These are phyloP conservation scores for Saitozyma podzolica DNA, from an alignment of 768 basidiomycete genomes.

Conservation along the genomic window DNA sequence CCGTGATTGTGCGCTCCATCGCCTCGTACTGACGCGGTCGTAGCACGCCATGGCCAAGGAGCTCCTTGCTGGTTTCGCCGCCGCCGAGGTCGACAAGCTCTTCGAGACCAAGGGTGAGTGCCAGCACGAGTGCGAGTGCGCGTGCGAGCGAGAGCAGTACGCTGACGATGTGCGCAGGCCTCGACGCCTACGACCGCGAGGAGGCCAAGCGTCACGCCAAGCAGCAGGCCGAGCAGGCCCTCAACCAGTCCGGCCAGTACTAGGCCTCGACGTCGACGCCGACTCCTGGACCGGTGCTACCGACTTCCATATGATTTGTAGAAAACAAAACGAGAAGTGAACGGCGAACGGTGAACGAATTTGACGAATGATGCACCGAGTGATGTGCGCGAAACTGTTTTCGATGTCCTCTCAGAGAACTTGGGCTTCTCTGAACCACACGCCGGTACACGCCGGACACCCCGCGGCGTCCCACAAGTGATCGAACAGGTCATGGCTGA, in stretches of 20 bases:
- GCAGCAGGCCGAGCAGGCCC: conserved; percentile 36
- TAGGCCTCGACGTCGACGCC: not conserved
- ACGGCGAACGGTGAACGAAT: not conserved
- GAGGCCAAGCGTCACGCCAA: conserved; percentile 47
- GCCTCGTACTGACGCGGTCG: not conserved
- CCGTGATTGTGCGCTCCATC: not conserved
- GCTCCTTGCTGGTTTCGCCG: conserved; percentile 52
- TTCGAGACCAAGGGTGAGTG: conserved; percentile 54
- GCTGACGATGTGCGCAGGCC: conserved; percentile 25
- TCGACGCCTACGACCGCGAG: conserved; percentile 48
- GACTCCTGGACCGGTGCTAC: not conserved
- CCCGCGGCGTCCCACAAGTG: too few species aligned
- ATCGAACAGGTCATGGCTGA: too few species aligned
- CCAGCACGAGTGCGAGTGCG: not conserved
- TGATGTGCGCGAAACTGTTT: not conserved
- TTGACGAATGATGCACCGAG: conserved; percentile 1
- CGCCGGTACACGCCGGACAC: too few species aligned
- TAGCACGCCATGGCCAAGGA: conserved; percentile 51
- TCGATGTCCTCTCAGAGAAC: not conserved
- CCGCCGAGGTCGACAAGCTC: conserved; percentile 54
- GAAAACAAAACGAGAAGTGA: too few species aligned
- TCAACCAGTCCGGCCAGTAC: conserved; percentile 38
- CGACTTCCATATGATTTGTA: too few species aligned
- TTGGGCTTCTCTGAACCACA: not conserved
- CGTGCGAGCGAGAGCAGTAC: not conserved